Evolutionary conservation across 2,329 filamentous ascomycete species (phyloP).

Genomic region (Emmonsiellopsis sp.): DNA sequence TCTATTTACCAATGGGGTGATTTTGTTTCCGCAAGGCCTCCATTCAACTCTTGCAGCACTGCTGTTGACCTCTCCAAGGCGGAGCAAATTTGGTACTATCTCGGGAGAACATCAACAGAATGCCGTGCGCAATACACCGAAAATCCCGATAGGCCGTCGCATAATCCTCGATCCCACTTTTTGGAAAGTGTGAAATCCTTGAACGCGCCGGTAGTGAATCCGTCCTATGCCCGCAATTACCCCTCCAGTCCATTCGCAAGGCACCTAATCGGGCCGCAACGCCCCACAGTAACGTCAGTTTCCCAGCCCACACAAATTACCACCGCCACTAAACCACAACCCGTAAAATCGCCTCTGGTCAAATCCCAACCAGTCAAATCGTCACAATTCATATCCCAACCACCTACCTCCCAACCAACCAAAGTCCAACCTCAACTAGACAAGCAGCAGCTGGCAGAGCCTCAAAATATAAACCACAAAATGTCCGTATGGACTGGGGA

Average conservation of each 20-base stretch:
- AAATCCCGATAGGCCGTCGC: constrained; percentile 46
- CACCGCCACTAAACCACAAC: not conserved
- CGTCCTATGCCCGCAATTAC: constrained; percentile 18
- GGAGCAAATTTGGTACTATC: constrained; percentile 78
- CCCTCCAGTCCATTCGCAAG: constrained; percentile 18
- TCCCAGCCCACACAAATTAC: constrained; percentile 11
- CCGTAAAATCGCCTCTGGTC: not conserved
- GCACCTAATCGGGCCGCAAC: not conserved
- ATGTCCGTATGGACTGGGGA: constrained; percentile 2
- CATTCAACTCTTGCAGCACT: constrained; percentile 50
- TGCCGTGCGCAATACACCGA: constrained; percentile 86
- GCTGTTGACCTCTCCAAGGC: constrained; percentile 64
- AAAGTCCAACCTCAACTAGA: constrained; percentile 6
- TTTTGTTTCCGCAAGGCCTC: constrained; percentile 56
- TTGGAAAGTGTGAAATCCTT: constrained; percentile 37
- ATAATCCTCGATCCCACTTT: constrained; percentile 42
- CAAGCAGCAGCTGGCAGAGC: not conserved
- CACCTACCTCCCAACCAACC: constrained; percentile 17
- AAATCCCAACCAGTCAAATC: not conserved
- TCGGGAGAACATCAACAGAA: constrained; percentile 79
- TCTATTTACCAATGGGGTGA: constrained; percentile 63
- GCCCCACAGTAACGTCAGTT: constrained; percentile 10
- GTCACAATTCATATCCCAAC: not conserved
- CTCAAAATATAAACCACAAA: constrained; percentile 2
- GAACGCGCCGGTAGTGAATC: constrained; percentile 19